phyloP scores from a whole-genome alignment of 441 rosid species.

The Gossypium aridum region DNA sequence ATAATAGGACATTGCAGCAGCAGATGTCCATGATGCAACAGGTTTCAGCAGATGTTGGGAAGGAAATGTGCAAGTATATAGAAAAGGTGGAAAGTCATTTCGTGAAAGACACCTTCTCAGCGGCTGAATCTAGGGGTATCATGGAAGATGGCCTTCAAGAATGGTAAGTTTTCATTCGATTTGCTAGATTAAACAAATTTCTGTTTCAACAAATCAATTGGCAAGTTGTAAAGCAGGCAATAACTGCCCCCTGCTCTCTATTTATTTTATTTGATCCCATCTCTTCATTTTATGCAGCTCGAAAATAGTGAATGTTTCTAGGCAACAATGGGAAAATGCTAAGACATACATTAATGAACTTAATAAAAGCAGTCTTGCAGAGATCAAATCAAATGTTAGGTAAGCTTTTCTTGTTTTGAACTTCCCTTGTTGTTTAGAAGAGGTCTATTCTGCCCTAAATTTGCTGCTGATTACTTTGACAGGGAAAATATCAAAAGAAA shows the following conservation, averaged over 20 bases:
- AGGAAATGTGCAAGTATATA: conserved; percentile 40
- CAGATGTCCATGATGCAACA: conserved; percentile 58
- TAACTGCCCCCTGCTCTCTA: background rate
- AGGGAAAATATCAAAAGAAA: conserved; percentile 42
- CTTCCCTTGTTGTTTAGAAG: background rate
- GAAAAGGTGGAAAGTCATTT: conserved; percentile 38
- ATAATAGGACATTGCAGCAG: conserved; percentile 45
- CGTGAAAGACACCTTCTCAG: conserved; percentile 53
- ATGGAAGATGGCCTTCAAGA: conserved; percentile 53
- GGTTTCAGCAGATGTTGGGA: conserved; percentile 40
- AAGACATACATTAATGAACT: conserved; percentile 33
- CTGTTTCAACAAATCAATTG: background rate
- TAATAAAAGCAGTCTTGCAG: conserved; percentile 26
- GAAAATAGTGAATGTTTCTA: conserved; percentile 34
- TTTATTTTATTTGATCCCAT: background rate
- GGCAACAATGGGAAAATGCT: conserved; percentile 50
- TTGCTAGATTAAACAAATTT: background rate
- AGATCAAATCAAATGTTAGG: conserved; percentile 39
- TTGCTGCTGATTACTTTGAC: conserved; percentile 14
- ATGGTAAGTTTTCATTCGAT: conserved; percentile 35
- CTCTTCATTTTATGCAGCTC: conserved; percentile 39
- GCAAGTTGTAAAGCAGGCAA: background rate
- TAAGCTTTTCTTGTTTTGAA: conserved; percentile 16
- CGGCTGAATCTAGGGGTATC: conserved; percentile 45
- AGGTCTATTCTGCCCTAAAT: conserved; percentile 2